Percentiles rank a stretch among this genome's conserved stretches.
phyloP scores from a whole-genome alignment of 306 rosid genomes.

The Dicorynia guianensis region DNA sequence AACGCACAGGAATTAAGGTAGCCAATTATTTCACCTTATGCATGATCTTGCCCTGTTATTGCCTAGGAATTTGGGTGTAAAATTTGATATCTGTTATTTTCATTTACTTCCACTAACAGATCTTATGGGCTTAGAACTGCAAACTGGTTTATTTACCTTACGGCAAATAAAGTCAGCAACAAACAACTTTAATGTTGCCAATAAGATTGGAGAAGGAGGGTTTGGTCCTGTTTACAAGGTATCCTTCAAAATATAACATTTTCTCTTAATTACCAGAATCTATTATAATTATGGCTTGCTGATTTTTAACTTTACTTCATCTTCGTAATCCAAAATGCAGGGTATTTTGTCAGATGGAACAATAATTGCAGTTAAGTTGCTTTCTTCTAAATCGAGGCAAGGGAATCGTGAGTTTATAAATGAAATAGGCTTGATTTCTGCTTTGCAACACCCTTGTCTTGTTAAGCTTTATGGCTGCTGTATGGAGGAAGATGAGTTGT shows the following conservation, averaged over 20 bases:
- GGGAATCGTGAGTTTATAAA: slow-evolving; percentile 59
- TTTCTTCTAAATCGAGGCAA: slow-evolving; percentile 55
- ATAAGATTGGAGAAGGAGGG: slow-evolving; percentile 75
- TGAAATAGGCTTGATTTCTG: slow-evolving; percentile 63
- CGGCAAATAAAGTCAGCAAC: slow-evolving; percentile 51
- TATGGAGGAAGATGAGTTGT: slow-evolving; percentile 53
- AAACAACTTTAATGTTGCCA: slow-evolving; percentile 39
- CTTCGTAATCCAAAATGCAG: slow-evolving; percentile 27
- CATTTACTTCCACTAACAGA: slow-evolving; percentile 31
- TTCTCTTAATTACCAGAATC: not conserved
- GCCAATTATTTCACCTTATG: no score
- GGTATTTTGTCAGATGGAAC: slow-evolving; percentile 50
- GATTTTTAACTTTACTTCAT: not conserved
- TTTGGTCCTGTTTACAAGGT: slow-evolving; percentile 76
- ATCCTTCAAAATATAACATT: not conserved
- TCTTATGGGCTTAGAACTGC: slow-evolving; percentile 39
- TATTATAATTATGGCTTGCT: not conserved
- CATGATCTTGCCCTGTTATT: not conserved
- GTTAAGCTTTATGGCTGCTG: slow-evolving; percentile 62
- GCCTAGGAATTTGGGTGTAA: not conserved
- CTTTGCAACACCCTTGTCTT: slow-evolving; percentile 56
- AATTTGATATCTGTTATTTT: not conserved
- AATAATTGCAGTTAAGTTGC: slow-evolving; percentile 57
- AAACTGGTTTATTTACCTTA: slow-evolving; percentile 26
- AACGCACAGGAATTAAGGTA: not conserved